phyloP scores from a whole-genome alignment of 139 green algal genomes.

The Mychonastes homosphaera region DNA sequence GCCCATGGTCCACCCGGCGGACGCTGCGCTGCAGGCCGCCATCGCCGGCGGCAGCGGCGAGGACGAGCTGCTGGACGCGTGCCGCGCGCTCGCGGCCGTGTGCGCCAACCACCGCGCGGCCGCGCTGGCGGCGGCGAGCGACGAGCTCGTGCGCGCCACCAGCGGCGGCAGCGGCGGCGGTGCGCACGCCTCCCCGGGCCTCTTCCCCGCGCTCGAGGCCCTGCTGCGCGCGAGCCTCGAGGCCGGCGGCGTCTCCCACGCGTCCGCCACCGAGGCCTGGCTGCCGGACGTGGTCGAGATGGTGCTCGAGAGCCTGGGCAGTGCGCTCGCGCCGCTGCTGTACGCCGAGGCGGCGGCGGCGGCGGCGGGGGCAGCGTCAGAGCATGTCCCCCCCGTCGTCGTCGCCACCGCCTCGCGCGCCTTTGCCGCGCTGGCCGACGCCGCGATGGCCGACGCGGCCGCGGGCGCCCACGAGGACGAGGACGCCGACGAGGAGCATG shows the following conservation, averaged over 20 bases:
- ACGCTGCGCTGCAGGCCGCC: conserved; percentile 29
- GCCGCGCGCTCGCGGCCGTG: conserved; percentile 17
- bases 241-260: conserved; percentile 14
- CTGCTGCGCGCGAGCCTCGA: conserved; percentile 35
- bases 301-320: conserved; percentile 42
- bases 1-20: conserved; percentile 27
- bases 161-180: background rate
- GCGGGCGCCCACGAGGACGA: conserved; percentile 38
- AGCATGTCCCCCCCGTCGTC: background rate
- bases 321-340: conserved; percentile 13
- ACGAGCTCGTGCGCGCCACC: conserved; percentile 6
- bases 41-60: conserved; percentile 28
- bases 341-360: conserved; percentile 5
- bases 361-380: conserved; percentile 14
- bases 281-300: conserved; percentile 37
- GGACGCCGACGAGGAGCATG: conserved; percentile 43
- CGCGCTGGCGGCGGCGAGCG: conserved; percentile 15
- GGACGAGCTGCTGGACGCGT: conserved; percentile 57
- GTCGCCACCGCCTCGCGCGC: conserved; percentile 17
- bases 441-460: conserved; percentile 37
- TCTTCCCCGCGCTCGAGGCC: conserved; percentile 22
- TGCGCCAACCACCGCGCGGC: conserved; percentile 8
- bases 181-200: background rate
- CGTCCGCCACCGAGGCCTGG: conserved; percentile 24
- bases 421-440: conserved; percentile 31